Base-by-base conservation (phyloP, 2,329 filamentous ascomycete species). In the Phaeomoniella chlamydospora region DNA sequence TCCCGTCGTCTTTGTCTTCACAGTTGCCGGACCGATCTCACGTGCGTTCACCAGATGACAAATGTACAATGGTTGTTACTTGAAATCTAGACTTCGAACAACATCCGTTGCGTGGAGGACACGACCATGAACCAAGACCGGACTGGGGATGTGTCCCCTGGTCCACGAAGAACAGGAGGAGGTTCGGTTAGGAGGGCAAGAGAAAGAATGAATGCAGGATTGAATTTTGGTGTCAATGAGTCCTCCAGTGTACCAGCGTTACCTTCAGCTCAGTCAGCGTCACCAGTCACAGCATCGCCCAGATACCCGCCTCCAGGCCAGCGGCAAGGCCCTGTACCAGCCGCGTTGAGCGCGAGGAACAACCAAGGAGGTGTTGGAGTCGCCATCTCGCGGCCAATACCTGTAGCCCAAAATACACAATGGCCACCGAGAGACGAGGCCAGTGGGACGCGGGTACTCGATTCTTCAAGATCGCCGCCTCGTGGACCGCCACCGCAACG, bases 341-440 rank as follows among this genome's bases (percentile, higher is more conserved):
- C 15, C 5, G 5, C 36, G 37, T n/a, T 36, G 29, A 35, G 41
- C 35, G 29, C 45, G 43, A 30, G 40, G 40, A 22, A 37, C n/a
- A 37, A 41, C 17, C 37, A 43, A 18, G 37, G 37, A 9, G 15
- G 34, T 3, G 35, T 31, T 33, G 36, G 26, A 18, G 11, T 31
- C 19, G 18, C 43, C 11, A 41, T 44, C 29, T 36, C 39, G 9
- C 36, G 49, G 22, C 36, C 42, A n/a, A 51, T 58, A 6, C 57
- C 57, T 18, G 32, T 18, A 9, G 32, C 32, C 9, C 32, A 34
- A 35, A 51, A 54, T 40, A 56, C 57, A 26, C 58, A 63, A 49
- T 67, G 64, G 64, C 62, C 64, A 34, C 50, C 67, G 6, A 51
- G 58, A n/a, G 53, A 57, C 42, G 50, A 53, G 33, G 39, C 49